Conservation (phyloP, 140 eudicot species). For the Anethum foeniculum region DNA sequence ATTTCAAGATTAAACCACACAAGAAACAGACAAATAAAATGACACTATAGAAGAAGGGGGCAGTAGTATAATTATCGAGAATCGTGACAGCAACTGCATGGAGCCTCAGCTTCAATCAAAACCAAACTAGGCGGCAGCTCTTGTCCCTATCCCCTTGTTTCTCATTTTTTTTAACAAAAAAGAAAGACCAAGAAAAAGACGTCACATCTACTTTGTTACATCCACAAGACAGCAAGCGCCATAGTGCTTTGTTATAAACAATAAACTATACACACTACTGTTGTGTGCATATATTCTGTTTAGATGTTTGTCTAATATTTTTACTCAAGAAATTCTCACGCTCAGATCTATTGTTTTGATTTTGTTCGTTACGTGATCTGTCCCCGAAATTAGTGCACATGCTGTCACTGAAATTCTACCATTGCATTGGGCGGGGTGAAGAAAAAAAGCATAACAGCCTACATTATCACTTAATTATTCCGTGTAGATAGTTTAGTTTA, state of each 20-base stretch:
- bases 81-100: not conserved
- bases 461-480: slow-evolving; percentile 23
- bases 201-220: not conserved
- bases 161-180: not conserved
- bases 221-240: not conserved
- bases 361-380: slow-evolving; percentile 27
- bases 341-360: slow-evolving; percentile 35
- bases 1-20: not conserved
- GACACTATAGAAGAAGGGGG: not conserved
- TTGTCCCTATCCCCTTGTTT: not conserved
- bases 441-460: not conserved
- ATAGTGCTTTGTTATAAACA: slow-evolving; percentile 5
- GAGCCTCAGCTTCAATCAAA: not conserved
- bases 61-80: not conserved
- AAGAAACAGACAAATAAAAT: not conserved
- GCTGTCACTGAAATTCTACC: slow-evolving; percentile 18
- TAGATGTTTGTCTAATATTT: not conserved
- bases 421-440: not conserved
- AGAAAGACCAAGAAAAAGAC: not conserved
- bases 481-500: not conserved
- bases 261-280: not conserved
- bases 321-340: slow-evolving; percentile 19
- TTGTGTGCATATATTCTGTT: not conserved
- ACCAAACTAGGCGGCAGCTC: slow-evolving; percentile 2
- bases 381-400: slow-evolving; percentile 35